Evolutionary conservation across 441 rosid species (phyloP), one percentile per base, ranked within the genome.

Genomic region (Pelargonium cotyledonis): DNA sequence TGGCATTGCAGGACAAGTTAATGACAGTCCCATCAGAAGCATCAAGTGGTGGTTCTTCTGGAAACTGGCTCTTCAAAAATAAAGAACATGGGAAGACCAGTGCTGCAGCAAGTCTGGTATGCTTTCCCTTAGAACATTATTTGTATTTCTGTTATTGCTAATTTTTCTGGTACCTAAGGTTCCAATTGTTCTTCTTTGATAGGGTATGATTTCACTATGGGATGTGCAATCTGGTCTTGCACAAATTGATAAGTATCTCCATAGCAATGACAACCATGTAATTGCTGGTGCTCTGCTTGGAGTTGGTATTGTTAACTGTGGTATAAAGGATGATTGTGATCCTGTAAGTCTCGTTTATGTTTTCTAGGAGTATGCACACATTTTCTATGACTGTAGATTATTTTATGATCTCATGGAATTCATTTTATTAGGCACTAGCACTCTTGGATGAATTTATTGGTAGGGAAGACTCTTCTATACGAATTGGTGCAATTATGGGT

Each of bases 171-270:
- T 62, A 46, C 40, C 14, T 68, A 70, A 51, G 73, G 66, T 75
- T 78, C 72, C 75, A 15, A 78, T 64, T 29, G 41, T 38, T 70
- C 72, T 64, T 67, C 60, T 72, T 47, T 70, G 12, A 10, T 68
- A 94, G 99, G 99, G 99, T 64, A 95, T 92, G 97, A 92, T 95
- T 81, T 80, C 84, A 46, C 78, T 89, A 69, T 95, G 99, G 99
- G 98, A 92, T 70, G 92, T 92, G 29, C 98, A 95, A 78, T 73
- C 87, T 64, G 99, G 99, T 69, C 97, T 92, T 69, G 65, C 98
- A 57, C 96, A 90, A 78, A 79, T 95, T 55, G 98, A 95, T 68
- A 95, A 95, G 76, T 95, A 89, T 78, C 87, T 95, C 69, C 96
- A 95, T 65, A 85, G 86, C 72, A 86, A 77, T 53, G 99, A 95